Evolutionary conservation across 2,329 filamentous ascomycete genomes (phyloP), one percentile per base, ranked within the genome.

Genomic region (Fusarium nygamai): DNA sequence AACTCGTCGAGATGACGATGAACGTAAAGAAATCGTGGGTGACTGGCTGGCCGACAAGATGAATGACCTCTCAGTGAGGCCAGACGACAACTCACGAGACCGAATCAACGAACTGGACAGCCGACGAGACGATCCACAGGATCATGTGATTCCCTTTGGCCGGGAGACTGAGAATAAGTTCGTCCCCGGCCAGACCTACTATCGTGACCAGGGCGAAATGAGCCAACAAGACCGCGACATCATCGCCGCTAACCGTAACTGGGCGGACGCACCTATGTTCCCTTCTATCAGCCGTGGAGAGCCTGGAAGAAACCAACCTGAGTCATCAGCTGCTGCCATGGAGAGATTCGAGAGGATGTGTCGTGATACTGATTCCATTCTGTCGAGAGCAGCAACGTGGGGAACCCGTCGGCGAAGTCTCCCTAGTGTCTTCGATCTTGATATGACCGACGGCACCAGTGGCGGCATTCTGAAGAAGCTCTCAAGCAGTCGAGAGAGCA

Each of bases 321-420:
- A 85, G 60, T 84, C 86, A 3, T 87, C 89, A 3, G 84, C 88
- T 48, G 88, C 83, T 22, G 89, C 89, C 16, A 91, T 91, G 27
- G 84, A 84, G 48, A 84, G 77, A 44, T 90, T 88, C 61, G 83
- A 89, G 72, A 83, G 82, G 17, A 84, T 88, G 83, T 87, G 83
- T 61, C 84, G 84, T 27, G 88, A 91, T 71, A 90, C 85, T 54
- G 87, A 86, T 34, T 92, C 90, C 0, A 84, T 91, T 17, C 81
- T 91, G 16, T 92, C 90, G 5, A 85, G 89, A 70, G 88, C 90
- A 20, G 92, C 92, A 24, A 94, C 92, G 1, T 91, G 92, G 86
- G 92, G 92, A 22, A 94, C 92, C 4, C 87, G 90, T 12, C 88
- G 91, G 47, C 88, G 89, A 65, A 92, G 92, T 79, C 84, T 92